Percentiles rank a stretch among this genome's conserved stretches.
Conservation (phyloP, 129 eudicot species). For the Flaveria trinervia region DNA sequence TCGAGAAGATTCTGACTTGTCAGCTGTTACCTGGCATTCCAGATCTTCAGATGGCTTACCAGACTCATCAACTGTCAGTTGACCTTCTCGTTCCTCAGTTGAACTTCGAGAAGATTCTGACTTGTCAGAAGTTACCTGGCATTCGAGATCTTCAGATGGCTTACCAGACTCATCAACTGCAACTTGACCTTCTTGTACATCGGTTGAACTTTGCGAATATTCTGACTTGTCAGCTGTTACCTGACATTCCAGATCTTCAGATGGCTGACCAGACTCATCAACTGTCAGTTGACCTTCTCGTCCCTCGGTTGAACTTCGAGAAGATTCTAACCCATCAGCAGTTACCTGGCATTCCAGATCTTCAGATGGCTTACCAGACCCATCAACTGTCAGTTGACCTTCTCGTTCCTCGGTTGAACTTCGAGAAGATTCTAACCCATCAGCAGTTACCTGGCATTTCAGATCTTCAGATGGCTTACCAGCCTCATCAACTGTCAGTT, state of each 20-base stretch:
- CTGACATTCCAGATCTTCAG: conserved; percentile 28
- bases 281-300: conserved; percentile 25
- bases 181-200: conserved; percentile 23
- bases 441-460: conserved; percentile 20
- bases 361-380: conserved; percentile 24
- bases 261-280: conserved; percentile 29
- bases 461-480: conserved; percentile 29
- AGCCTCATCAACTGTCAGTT: conserved; percentile 6
- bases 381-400: conserved; percentile 17
- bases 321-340: conserved; percentile 22
- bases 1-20: conserved; percentile 23
- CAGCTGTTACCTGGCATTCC: conserved; percentile 22
- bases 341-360: conserved; percentile 26
- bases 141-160: conserved; percentile 27
- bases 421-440: conserved; percentile 25
- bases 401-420: conserved; percentile 19
- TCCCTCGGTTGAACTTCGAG: conserved; percentile 18
- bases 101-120: conserved; percentile 26
- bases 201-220: conserved; percentile 11
- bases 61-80: conserved; percentile 16
- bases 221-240: conserved; percentile 22
- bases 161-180: conserved; percentile 9
- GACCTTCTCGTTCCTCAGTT: conserved; percentile 18
- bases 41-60: conserved; percentile 29
- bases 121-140: conserved; percentile 17